Base-by-base conservation (phyloP, 1,139 yeast species). In the Fermentozyma sake region DNA sequence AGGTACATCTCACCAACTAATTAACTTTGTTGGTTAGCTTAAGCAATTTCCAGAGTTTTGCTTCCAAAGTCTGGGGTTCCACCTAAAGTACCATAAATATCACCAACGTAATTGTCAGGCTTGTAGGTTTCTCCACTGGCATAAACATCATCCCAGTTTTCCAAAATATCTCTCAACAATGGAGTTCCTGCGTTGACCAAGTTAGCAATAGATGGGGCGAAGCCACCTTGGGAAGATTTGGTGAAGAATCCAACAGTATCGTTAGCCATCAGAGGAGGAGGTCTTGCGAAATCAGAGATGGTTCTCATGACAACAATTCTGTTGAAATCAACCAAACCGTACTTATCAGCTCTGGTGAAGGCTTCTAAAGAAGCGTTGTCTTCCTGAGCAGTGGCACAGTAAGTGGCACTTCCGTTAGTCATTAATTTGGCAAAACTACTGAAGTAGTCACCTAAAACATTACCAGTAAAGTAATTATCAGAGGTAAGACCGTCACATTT, bases 321-420 rank as follows among this genome's bases (percentile, higher is more conserved):
- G 36, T 66, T 59, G 49, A 55, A 77, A 47, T 75, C 79, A 28
- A 72, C 73, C 37, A 76, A 59, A 12, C 79, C 81, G 41, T 58
- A 59, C 38, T 57, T 59, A 38, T 73, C 72, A 46, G 72, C 64
- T 56, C 85, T 70, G 22, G 72, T 47, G 34, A 77, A 53, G 4
- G 77, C 75, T 49, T 77, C 81, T 44, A 77, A 66, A 9, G 79
- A 63, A 18, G 84, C 84, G 46, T 76, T 74, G 48, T 78, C 84
- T 52, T 78, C 85, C 52, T 76, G 82, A 30, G 80, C 82, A 26
- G 81, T 72, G 18, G 78, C 50, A 51, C 82, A 74, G 58, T 76
- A 78, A 16, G 55, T 57, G 14, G 76, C 80, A 25, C 79, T 64
- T 26, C 76, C 77, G 44, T 78, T 78, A 37, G 82, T 70, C 50